phyloP scores from a whole-genome alignment of 495 filamentous ascomycete genomes.

The Extremus antarcticus region DNA sequence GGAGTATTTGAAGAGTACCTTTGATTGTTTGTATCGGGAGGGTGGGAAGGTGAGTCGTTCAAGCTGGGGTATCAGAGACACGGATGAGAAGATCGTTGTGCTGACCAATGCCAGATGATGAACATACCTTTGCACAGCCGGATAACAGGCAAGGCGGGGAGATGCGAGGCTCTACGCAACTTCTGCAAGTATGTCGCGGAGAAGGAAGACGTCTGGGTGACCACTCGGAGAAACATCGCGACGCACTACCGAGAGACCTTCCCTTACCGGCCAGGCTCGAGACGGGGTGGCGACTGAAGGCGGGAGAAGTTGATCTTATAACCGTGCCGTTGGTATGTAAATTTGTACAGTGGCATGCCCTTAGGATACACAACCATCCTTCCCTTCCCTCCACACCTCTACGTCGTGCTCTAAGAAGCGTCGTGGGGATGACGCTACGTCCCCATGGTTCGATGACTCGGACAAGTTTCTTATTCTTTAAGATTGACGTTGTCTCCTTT shows the following conservation, averaged over 20 bases:
- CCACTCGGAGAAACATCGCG: conserved; percentile 25
- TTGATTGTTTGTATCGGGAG: conserved; percentile 27
- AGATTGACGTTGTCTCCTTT: neutral
- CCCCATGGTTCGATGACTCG: neutral
- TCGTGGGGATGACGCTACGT: neutral
- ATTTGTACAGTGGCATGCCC: conserved; percentile 5
- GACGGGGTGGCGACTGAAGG: neutral
- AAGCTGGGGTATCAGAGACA: neutral
- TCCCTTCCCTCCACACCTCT: neutral
- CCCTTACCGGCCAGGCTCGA: conserved; percentile 21
- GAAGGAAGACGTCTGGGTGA: conserved; percentile 28
- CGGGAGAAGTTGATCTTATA: neutral
- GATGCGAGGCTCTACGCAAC: conserved; percentile 24
- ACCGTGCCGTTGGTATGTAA: conserved; percentile 3
- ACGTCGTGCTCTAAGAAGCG: neutral
- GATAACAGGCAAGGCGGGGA: conserved; percentile 26
- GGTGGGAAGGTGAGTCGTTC: conserved; percentile 17
- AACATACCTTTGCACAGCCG: conserved; percentile 26
- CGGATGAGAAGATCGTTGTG: neutral
- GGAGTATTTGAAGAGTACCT: conserved; percentile 25
- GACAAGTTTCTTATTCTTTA: neutral
- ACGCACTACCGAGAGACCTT: conserved; percentile 22
- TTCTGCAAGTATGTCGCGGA: conserved; percentile 27
- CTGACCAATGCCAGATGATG: conserved; percentile 19
- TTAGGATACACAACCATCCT: conserved; percentile 4